A percentile compares a stretch with the other conserved stretches of the same genome.
These are phyloP conservation scores for Cynanchum wilfordii DNA, from an alignment of 257 asterid species.

Conservation along the genomic window DNA sequence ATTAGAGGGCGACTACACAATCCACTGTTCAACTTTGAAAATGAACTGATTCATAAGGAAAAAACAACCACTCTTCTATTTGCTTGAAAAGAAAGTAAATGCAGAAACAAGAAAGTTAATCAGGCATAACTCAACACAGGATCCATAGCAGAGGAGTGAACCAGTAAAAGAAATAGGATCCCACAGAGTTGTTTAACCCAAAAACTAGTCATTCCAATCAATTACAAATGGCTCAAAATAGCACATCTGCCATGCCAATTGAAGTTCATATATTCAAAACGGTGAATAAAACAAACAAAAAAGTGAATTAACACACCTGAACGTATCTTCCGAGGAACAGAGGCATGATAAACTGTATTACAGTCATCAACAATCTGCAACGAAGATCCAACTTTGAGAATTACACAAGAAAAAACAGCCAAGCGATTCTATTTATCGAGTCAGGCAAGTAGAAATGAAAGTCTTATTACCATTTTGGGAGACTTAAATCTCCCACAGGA, in stretches of 20 bases:
- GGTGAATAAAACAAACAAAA: neutral
- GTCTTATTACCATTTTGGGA: slow-evolving; percentile 44
- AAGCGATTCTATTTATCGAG: neutral
- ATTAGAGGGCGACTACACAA: neutral
- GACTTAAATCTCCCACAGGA: slow-evolving; percentile 30
- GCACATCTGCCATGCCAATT: neutral
- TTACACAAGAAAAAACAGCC: neutral
- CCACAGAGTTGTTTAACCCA: no score
- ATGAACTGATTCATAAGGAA: neutral
- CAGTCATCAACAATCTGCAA: slow-evolving; percentile 59
- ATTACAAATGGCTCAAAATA: neutral
- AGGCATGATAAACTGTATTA: slow-evolving; percentile 39
- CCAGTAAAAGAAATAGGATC: neutral
- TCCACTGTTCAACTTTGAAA: slow-evolving; percentile 3
- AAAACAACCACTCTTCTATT: slow-evolving; percentile 10
- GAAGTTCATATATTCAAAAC: slow-evolving; percentile 1
- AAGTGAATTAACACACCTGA: slow-evolving; percentile 45
- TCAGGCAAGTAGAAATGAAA: neutral
- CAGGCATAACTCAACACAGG: slow-evolving; percentile 15
- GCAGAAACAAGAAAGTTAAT: slow-evolving; percentile 7
- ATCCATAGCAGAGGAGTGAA: slow-evolving; percentile 14
- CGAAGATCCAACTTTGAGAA: neutral
- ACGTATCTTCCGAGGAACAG: slow-evolving; percentile 73
- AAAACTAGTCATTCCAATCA: slow-evolving; percentile 1
- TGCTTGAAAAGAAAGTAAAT: slow-evolving; percentile 15